A percentile compares a stretch with the other conserved stretches of the same genome.
phyloP scores from a whole-genome alignment of 768 basidiomycete genomes.

The Grammothele lineata region DNA sequence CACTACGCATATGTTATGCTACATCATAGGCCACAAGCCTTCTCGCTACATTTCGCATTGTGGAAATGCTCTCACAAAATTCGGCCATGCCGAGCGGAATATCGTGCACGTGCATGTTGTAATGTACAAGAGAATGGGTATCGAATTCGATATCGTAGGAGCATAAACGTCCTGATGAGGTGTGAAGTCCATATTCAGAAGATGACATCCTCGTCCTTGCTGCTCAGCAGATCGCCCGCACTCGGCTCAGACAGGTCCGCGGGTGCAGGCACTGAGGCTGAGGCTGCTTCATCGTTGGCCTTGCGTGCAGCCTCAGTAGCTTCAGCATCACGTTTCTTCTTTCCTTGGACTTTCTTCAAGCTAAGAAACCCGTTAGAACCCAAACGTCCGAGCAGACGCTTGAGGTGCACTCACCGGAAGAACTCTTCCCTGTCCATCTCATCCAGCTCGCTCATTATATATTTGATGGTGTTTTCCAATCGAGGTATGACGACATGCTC shows the following conservation, averaged over 20 bases:
- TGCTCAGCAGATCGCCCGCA: conserved; percentile 66
- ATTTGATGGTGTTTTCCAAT: conserved; percentile 96
- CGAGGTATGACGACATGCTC: conserved; percentile 96
- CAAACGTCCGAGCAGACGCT: background rate
- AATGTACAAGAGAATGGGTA: conserved; percentile 17
- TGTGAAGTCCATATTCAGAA: conserved; percentile 48
- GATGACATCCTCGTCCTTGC: conserved; percentile 91
- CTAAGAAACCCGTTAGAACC: conserved; percentile 35
- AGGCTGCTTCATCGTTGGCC: conserved; percentile 4
- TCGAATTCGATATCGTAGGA: conserved; percentile 7
- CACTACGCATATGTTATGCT: conserved; percentile 50
- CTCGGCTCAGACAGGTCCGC: conserved; percentile 9
- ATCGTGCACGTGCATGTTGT: conserved; percentile 7
- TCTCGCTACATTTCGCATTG: conserved; percentile 6
- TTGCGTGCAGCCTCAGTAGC: conserved; percentile 25
- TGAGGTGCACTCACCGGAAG: conserved; percentile 56
- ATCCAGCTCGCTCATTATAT: conserved; percentile 95
- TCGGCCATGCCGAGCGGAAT: background rate
- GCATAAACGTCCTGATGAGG: background rate
- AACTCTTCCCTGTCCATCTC: conserved; percentile 98
- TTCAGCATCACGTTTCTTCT: conserved; percentile 81
- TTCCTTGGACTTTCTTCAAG: conserved; percentile 94
- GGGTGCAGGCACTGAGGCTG: too few relatives aligned
- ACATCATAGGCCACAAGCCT: conserved; percentile 33
- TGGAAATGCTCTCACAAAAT: conserved; percentile 6